A percentile compares a stretch with the other conserved stretches of the same genome.
phyloP scores from a whole-genome alignment of 228 moss, liverwort and hornwort genomes.

The Sphagnum magellanicum region DNA sequence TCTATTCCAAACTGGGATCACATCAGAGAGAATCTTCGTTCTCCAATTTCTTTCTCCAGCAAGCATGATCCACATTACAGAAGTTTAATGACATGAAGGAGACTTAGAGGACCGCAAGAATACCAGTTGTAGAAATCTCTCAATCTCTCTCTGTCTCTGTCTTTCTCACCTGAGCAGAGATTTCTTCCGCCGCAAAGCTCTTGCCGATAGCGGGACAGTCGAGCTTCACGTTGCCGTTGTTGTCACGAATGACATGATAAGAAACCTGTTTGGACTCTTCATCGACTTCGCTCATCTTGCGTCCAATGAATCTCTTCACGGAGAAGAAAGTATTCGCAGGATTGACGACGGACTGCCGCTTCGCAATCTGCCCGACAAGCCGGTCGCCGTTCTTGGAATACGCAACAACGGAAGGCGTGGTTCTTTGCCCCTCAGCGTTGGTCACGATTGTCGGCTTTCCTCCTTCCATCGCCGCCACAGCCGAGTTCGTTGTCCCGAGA shows the following conservation, averaged over 20 bases:
- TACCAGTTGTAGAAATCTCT: too few species aligned
- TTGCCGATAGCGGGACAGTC: slow-evolving; percentile 51
- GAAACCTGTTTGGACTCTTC: slow-evolving; percentile 55
- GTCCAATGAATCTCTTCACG: slow-evolving; percentile 46
- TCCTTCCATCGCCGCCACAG: slow-evolving; percentile 56
- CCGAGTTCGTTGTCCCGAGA: slow-evolving; percentile 53
- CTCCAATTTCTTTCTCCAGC: too few species aligned
- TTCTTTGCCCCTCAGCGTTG: slow-evolving; percentile 43
- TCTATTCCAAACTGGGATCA: not conserved
- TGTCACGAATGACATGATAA: slow-evolving; percentile 29
- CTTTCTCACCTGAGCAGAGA: slow-evolving; percentile 35
- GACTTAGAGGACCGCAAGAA: too few species aligned
- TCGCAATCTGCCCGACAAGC: slow-evolving; percentile 48
- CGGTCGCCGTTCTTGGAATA: slow-evolving; percentile 48
- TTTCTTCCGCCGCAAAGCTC: slow-evolving; percentile 51
- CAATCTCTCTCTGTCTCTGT: too few species aligned
- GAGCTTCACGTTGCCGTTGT: slow-evolving; percentile 42
- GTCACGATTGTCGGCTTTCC: slow-evolving; percentile 48
- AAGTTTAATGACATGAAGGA: too few species aligned
- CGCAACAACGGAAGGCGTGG: slow-evolving; percentile 46
- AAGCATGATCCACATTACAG: too few species aligned
- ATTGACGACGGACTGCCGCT: slow-evolving; percentile 53
- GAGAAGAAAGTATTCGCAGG: slow-evolving; percentile 53
- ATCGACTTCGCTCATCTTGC: slow-evolving; percentile 35
- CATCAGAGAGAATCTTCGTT: too few species aligned